Evolutionary conservation across 768 basidiomycete genomes (phyloP), one percentile per base, ranked within the genome.

Genomic region (Termitomyces heimii): DNA sequence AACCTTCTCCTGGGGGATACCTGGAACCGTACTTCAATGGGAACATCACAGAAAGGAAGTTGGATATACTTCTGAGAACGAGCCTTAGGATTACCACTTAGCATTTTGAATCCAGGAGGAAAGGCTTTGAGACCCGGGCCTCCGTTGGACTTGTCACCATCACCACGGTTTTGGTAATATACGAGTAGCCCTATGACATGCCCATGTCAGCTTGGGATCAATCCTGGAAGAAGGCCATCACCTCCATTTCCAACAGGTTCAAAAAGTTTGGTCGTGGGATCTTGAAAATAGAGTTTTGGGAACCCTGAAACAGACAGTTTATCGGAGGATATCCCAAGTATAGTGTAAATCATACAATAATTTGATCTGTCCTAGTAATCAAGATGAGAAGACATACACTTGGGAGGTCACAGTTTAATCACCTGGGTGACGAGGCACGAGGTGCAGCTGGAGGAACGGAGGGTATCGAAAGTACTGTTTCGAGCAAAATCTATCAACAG

Each of bases 121-220:
- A 78, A 78, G 1, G 77, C 74, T 50, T 72, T 74, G 44, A 77
- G 64, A 14, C 75, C 76, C 2, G 68, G 45, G 2, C 76, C 76
- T 26, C 75, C 76, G 58, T 77, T 76, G 4, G 58, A 59, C 4
- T 58, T 62, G 51, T 76, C 76, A 1, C 66, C 71, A 48, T 69
- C 59, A 5, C 76, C 76, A 45, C 75, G 69, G 55, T 76, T 76
- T 57, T 74, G 70, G 54, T 78, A 78, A 55, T 78, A 78, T 3
- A 77, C 69, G 26, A 75, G 62, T 4, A 77, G 67, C 13, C 73
- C 73, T 75, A 29, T 8, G 35, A 29, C 5, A 28, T n/a, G 13
- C 20, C 18, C 39, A 34, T 22, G 14, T 56, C 43, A 39, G 54
- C 20, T 22, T 4, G 4, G 6, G 13, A 2, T 10, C 8, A 26